A percentile compares a stretch with the other conserved stretches of the same genome.
These are phyloP conservation scores for Ogataea pini DNA, from an alignment of 805 yeast species.

Conservation along the genomic window DNA sequence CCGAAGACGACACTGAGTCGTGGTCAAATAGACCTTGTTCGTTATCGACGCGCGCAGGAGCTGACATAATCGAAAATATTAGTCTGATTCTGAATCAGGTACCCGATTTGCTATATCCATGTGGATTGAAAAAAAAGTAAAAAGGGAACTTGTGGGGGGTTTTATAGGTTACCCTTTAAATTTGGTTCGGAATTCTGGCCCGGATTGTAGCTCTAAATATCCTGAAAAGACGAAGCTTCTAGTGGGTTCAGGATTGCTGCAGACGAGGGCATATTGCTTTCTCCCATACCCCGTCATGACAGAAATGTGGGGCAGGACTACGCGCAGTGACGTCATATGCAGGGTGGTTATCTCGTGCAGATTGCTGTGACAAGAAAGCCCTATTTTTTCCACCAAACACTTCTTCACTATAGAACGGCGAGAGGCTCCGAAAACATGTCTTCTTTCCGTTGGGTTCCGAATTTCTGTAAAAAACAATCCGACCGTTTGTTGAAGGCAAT, in stretches of 20 bases:
- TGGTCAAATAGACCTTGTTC: constrained; percentile 14
- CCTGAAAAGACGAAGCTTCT: background rate
- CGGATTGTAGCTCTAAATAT: background rate
- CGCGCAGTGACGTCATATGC: constrained; percentile 4
- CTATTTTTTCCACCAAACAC: too few relatives aligned
- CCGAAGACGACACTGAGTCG: constrained; percentile 14
- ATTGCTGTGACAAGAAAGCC: background rate
- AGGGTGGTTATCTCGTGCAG: constrained; percentile 1
- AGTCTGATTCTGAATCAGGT: background rate
- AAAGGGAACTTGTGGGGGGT: background rate
- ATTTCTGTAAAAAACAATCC: too few relatives aligned
- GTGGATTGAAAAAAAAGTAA: background rate
- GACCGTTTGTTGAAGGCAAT: too few relatives aligned
- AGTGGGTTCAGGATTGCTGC: constrained; percentile 1
- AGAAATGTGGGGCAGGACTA: constrained; percentile 1
- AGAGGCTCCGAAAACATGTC: background rate
- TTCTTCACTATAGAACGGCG: too few relatives aligned
- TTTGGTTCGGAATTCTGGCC: background rate
- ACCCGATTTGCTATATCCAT: background rate
- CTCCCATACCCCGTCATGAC: background rate
- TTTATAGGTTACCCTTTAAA: background rate
- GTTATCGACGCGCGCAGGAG: background rate
- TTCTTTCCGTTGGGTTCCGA: background rate
- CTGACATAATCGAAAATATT: constrained; percentile 2
- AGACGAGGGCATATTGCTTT: background rate